Base-by-base conservation (phyloP, 1,284 basidiomycete genomes). In the Apiotrichum akiyoshidainum region DNA sequence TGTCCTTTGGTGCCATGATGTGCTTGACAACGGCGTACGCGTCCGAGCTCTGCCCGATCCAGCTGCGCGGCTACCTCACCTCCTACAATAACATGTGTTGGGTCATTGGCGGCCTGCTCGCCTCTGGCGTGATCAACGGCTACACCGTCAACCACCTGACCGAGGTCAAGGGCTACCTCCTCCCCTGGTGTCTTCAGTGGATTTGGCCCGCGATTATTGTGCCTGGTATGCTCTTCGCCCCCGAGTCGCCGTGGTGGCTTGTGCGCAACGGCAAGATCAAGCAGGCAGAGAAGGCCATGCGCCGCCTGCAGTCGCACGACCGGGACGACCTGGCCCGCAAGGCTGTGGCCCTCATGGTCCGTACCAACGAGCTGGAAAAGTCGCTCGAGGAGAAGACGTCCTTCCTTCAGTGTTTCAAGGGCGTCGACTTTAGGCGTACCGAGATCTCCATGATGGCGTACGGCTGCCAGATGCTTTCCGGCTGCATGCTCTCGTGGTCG, bases 371-470 rank as follows among this genome's bases (percentile, higher is more conserved):
- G 46, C 49, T 72, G 21, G 69, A 71, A 52, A 52, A 59, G 34
- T 46, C 46, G 14, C 58, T 59, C 46, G 37, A 46, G 2, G 57
- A 49, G 11, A 68, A 70, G 5, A 45, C 72, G 11, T 66, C 66
- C 17, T 81, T 79, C 67, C 54, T 67, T 16, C 78, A 81, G 61
- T 81, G 79, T 68, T 80, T 81, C 76, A 68, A 69, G 51, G 77
- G 73, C 11, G 60, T 64, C 47, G 64, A 76, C 56, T 56, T 67
- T 14, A 44, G 70, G 34, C 58, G 69, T 47, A 68, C 68, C 9
- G 69, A 71, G 54, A 68, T 71, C 49, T 62, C 65, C 21, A 53
- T 60, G 14, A 57, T 53, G 11, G 58, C 55, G 22, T 66, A 62
- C 62, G 40, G 22, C 17, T 60, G 34, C 19, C 19, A 37, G 13